Evolutionary conservation across 2,329 filamentous ascomycete species (phyloP).

Genomic region (Stachybotrys chartarum): DNA sequence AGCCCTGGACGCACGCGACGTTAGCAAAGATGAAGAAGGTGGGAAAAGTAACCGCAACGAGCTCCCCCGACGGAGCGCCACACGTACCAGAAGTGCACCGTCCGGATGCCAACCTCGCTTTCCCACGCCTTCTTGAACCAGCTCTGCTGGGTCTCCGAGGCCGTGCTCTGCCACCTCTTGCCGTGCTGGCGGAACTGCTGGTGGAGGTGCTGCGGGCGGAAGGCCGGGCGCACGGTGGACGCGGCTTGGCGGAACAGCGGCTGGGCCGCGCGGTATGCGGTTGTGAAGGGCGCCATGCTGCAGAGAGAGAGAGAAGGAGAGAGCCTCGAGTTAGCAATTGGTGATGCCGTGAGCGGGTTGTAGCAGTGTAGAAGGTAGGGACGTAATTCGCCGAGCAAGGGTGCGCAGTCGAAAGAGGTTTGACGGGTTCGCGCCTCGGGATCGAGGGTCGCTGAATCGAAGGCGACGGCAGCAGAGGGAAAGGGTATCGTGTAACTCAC

Average conservation of each 20-base stretch:
- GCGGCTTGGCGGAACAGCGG: constrained; percentile 49
- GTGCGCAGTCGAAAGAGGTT: background rate
- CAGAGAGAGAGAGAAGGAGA: background rate
- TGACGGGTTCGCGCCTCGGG: too few species aligned
- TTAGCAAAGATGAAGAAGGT: constrained; percentile 10
- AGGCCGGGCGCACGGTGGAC: constrained; percentile 44
- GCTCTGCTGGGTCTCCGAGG: constrained; percentile 39
- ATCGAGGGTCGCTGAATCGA: too few species aligned
- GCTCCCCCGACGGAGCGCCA: background rate
- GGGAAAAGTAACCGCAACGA: background rate
- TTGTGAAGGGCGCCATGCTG: constrained; percentile 38
- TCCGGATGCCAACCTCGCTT: constrained; percentile 77
- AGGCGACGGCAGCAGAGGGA: too few species aligned
- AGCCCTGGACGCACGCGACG: constrained; percentile 50
- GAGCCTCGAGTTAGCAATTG: background rate
- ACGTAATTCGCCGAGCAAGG: constrained; percentile 1
- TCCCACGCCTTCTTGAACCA: constrained; percentile 78
- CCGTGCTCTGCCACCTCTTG: constrained; percentile 63
- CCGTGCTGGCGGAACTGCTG: constrained; percentile 31
- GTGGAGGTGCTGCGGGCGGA: constrained; percentile 35
- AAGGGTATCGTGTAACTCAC: too few species aligned
- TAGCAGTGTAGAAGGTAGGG: background rate
- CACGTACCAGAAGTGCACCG: constrained; percentile 91
- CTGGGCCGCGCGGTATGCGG: constrained; percentile 47
- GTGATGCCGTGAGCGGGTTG: background rate